These are phyloP conservation scores for Pseudogymnoascus verrucosus DNA, from an alignment of 2,329 filamentous ascomycete genomes.

Conservation along the genomic window DNA sequence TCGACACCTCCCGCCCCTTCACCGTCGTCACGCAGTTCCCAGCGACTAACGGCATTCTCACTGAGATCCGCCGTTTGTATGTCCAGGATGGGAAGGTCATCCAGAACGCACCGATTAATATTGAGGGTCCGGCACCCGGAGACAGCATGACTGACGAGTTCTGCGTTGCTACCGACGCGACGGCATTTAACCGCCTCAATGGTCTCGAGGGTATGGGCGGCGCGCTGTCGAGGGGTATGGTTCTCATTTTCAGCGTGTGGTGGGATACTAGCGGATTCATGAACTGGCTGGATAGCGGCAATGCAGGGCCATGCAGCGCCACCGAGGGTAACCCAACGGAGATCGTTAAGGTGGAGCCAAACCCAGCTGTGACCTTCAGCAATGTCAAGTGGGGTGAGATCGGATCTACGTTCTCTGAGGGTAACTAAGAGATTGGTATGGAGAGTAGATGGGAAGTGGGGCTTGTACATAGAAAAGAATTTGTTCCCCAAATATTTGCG, in stretches of 20 bases:
- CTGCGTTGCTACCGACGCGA: constrained; percentile 29
- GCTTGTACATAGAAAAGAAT: constrained; percentile 4
- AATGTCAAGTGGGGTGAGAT: constrained; percentile 54
- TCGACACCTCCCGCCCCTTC: constrained; percentile 35
- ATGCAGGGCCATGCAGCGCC: constrained; percentile 44
- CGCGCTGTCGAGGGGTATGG: constrained; percentile 36
- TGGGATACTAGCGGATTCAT: constrained; percentile 45
- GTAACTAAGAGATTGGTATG: not conserved
- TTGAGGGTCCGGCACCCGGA: constrained; percentile 25
- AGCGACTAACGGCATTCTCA: constrained; percentile 31
- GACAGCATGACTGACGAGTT: constrained; percentile 32
- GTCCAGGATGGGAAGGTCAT: constrained; percentile 31
- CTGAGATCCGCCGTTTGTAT: constrained; percentile 41
- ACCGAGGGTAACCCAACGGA: constrained; percentile 44
- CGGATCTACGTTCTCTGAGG: constrained; percentile 37
- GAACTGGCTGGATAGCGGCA: constrained; percentile 47
- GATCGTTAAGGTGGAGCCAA: constrained; percentile 39
- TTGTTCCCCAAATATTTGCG: not conserved
- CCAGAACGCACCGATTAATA: constrained; percentile 33
- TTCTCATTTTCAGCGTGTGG: constrained; percentile 47
- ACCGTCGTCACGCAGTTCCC: constrained; percentile 45
- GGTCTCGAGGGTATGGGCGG: constrained; percentile 37
- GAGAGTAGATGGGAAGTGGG: not conserved
- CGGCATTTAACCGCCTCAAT: constrained; percentile 26
- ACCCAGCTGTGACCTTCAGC: constrained; percentile 44